phyloP scores from a whole-genome alignment of 169 alveolate species.

The Cryptosporidium ubiquitum region DNA sequence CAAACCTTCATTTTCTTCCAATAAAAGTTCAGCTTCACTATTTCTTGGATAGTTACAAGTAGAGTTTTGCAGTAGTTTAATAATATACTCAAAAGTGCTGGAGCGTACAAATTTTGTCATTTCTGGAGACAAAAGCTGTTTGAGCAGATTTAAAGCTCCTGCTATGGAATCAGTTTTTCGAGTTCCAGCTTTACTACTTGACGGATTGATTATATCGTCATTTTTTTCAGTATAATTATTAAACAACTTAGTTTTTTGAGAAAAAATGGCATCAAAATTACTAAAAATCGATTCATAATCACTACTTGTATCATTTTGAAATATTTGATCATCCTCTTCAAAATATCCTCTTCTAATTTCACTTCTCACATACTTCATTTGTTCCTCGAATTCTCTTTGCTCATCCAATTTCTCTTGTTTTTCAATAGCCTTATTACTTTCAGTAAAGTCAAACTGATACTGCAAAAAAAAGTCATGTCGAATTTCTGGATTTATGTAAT shows the following conservation, averaged over 20 bases:
- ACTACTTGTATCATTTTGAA: constrained; percentile 11
- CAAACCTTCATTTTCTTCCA: background rate
- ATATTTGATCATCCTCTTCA: background rate
- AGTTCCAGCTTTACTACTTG: background rate
- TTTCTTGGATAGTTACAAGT: constrained; percentile 43
- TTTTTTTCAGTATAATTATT: background rate
- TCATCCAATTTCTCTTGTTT: background rate
- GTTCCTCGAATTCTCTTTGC: background rate
- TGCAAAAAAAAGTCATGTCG: background rate
- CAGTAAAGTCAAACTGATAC: background rate
- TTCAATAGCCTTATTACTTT: background rate
- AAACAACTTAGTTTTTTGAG: background rate
- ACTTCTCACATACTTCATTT: background rate
- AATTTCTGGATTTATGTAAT: background rate
- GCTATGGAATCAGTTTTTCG: background rate
- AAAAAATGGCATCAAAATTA: constrained; percentile 33
- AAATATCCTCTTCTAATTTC: constrained; percentile 57
- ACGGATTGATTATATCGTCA: background rate
- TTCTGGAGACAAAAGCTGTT: constrained; percentile 48
- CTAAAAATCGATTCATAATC: constrained; percentile 34
- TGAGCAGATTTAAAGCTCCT: constrained; percentile 27
- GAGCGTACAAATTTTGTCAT: constrained; percentile 47
- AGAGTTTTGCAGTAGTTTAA: constrained; percentile 19
- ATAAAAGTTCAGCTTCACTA: background rate
- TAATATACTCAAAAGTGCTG: constrained; percentile 5